Evolutionary conservation across 257 asterid species (phyloP).

Genomic region (Haberlea rhodopensis): DNA sequence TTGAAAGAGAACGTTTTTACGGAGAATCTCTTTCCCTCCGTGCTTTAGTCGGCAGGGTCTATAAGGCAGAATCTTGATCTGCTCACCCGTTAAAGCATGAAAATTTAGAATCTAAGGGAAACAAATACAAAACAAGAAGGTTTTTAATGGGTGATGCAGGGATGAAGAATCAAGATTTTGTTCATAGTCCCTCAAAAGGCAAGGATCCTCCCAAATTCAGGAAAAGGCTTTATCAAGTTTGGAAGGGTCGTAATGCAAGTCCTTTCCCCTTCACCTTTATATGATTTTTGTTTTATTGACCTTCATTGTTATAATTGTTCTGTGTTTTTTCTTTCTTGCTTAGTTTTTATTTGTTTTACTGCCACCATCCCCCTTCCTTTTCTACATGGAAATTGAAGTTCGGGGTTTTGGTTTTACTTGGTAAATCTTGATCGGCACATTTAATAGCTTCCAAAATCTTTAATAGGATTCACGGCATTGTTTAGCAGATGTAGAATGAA

Average conservation of each 20-base stretch:
- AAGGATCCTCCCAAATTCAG: conserved; percentile 45
- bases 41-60: conserved; percentile 35
- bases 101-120: too few relatives aligned
- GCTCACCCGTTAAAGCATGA: conserved; percentile 29
- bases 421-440: too few relatives aligned
- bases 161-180: conserved; percentile 44
- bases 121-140: too few relatives aligned
- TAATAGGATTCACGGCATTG: too few relatives aligned
- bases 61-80: conserved; percentile 29
- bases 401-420: too few relatives aligned
- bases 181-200: conserved; percentile 39
- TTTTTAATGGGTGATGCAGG: conserved; percentile 36
- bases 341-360: background rate
- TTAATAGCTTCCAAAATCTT: too few relatives aligned
- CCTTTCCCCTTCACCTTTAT: background rate
- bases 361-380: too few relatives aligned
- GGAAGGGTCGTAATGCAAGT: conserved; percentile 91
- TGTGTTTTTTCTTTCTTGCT: background rate
- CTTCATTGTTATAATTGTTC: background rate
- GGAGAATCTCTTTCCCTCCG: conserved; percentile 26
- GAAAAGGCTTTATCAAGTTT: conserved; percentile 72
- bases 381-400: too few relatives aligned
- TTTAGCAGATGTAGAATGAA: too few relatives aligned
- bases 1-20: too few relatives aligned
- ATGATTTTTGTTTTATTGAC: too few relatives aligned